Evolutionary conservation across 805 yeast genomes (phyloP).

Genomic region (Millerozyma acaciae): DNA sequence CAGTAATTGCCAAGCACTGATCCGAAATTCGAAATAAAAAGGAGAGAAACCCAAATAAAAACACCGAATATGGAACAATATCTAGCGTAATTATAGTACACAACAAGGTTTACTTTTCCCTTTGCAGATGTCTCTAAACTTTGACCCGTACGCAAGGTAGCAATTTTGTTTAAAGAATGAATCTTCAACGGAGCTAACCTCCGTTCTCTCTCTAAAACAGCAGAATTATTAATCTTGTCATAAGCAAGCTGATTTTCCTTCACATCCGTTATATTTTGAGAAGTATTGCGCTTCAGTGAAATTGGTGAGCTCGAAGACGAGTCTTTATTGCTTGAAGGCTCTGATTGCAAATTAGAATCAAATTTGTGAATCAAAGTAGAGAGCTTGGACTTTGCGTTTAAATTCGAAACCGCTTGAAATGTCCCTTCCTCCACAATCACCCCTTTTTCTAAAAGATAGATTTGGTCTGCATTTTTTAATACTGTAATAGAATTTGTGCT

Average conservation of each 20-base stretch:
- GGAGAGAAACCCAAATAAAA: constrained; percentile 45
- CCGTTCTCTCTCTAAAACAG: constrained; percentile 10
- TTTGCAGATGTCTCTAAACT: constrained; percentile 41
- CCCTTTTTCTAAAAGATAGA: constrained; percentile 54
- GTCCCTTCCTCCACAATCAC: constrained; percentile 52
- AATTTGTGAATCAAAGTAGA: constrained; percentile 35
- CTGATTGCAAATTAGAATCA: background rate
- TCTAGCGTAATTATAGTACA: constrained; percentile 51
- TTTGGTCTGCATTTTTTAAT: constrained; percentile 54
- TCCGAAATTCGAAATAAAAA: constrained; percentile 11
- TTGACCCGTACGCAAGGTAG: constrained; percentile 49
- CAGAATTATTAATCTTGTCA: constrained; percentile 10
- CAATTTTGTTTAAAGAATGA: constrained; percentile 51
- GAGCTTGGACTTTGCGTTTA: constrained; percentile 20
- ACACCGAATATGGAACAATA: constrained; percentile 47
- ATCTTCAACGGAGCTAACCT: constrained; percentile 2
- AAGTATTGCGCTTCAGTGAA: too few species aligned
- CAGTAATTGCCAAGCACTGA: constrained; percentile 41
- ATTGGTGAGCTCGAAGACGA: too few species aligned
- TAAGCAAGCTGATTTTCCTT: too few species aligned
- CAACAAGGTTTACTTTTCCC: constrained; percentile 55
- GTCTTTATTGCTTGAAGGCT: background rate
- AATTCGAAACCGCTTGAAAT: constrained; percentile 12
- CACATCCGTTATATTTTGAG: constrained; percentile 9
- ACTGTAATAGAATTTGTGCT: constrained; percentile 58